Evolutionary conservation across 495 filamentous ascomycete species (phyloP).

Genomic region (Trichoderma parareesei): DNA sequence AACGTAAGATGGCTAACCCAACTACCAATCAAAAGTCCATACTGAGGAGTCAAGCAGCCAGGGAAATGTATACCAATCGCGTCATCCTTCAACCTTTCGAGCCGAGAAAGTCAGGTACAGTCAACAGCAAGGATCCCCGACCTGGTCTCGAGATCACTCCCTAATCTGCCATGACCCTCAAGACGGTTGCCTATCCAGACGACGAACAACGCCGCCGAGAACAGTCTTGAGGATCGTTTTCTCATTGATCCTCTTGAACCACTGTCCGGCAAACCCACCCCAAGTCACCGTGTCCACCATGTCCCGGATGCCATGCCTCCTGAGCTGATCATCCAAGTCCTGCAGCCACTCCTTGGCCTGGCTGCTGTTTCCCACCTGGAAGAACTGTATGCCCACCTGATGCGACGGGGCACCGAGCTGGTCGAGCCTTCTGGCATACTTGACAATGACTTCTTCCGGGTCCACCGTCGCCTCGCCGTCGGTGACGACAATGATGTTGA

Average conservation of each 20-base stretch:
- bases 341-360: slow-evolving; percentile 55
- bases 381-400: slow-evolving; percentile 94
- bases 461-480: slow-evolving; percentile 78
- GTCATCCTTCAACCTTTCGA: too few relatives aligned
- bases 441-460: slow-evolving; percentile 60
- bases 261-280: slow-evolving; percentile 22
- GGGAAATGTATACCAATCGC: too few relatives aligned
- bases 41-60: too few relatives aligned
- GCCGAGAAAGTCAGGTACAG: neutral
- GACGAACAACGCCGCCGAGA: slow-evolving; percentile 61
- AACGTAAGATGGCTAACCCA: too few relatives aligned
- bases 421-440: slow-evolving; percentile 64
- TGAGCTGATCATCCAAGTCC: slow-evolving; percentile 73
- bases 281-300: slow-evolving; percentile 92
- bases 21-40: too few relatives aligned
- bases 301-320: slow-evolving; percentile 55
- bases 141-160: neutral
- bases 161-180: too few relatives aligned
- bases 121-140: neutral
- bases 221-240: slow-evolving; percentile 76
- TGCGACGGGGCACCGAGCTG: slow-evolving; percentile 61
- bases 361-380: slow-evolving; percentile 79
- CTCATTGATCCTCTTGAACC: neutral
- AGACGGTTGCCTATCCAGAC: slow-evolving; percentile 42
- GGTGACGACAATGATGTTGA: slow-evolving; percentile 92